These are phyloP conservation scores for Heritiera fomes DNA, from an alignment of 345 rosid species.

Conservation along the genomic window DNA sequence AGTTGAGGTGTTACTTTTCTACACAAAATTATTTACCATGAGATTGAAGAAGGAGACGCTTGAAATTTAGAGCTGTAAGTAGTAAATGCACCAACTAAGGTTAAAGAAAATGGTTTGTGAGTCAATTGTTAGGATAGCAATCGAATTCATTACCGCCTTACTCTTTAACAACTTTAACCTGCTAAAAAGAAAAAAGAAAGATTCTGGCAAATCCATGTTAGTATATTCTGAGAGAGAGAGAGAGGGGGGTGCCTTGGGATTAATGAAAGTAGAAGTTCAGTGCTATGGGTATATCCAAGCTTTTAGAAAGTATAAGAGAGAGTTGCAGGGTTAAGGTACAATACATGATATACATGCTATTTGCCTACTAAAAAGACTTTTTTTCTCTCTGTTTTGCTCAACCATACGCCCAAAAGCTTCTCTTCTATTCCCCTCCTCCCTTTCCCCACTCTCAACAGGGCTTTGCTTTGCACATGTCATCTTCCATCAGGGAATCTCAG, in stretches of 20 bases:
- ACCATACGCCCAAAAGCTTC: slow-evolving; percentile 56
- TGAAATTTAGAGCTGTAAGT: neutral
- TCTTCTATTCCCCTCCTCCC: slow-evolving; percentile 37
- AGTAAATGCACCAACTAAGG: neutral
- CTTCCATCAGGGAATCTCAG: slow-evolving; percentile 54
- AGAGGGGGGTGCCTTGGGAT: slow-evolving; percentile 34
- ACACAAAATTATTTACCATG: neutral
- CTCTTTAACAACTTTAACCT: slow-evolving; percentile 20
- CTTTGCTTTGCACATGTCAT: slow-evolving; percentile 43
- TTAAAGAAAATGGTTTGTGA: neutral
- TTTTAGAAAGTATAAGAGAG: slow-evolving; percentile 51
- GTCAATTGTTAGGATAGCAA: slow-evolving; percentile 26
- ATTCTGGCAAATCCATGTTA: slow-evolving; percentile 16
- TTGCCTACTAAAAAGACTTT: slow-evolving; percentile 47
- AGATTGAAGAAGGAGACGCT: neutral
- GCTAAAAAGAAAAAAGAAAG: neutral
- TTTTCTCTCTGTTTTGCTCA: slow-evolving; percentile 27
- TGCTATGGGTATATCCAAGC: slow-evolving; percentile 48
- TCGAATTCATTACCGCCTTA: slow-evolving; percentile 8
- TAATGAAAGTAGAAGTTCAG: slow-evolving; percentile 41
- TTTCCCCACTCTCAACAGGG: slow-evolving; percentile 27
- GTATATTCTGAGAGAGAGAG: slow-evolving; percentile 29
- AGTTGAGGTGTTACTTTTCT: neutral
- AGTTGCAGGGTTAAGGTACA: slow-evolving; percentile 48
- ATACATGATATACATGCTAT: slow-evolving; percentile 42